Evolutionary conservation across 1,139 yeast genomes (phyloP), one percentile per base, ranked within the genome.

Genomic region (Saccharomyces uvarum): DNA sequence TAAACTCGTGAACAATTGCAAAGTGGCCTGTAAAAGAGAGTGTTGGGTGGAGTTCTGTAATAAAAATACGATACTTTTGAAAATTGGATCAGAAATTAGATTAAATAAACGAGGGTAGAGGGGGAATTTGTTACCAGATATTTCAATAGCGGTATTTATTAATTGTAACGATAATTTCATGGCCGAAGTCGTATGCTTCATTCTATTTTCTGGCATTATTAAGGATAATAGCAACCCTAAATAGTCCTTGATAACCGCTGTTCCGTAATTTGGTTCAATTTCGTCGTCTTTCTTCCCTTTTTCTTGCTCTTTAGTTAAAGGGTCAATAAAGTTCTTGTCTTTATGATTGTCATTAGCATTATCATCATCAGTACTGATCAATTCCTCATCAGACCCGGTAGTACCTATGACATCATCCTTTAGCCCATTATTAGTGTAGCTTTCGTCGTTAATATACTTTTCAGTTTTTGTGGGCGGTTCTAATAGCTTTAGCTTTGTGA

Each of bases 161-260:
- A 91, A 77, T 47, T 83, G 79, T 42, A 93, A 74, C 0, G 97
- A 93, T 73, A 91, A 82, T 9, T 87, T 84, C 54, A 96, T 79
- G 1, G 97, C 86, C 46, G 89, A 79, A 67, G 90, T 97, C 63
- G 93, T 88, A 63, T 88, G 93, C 65, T 87, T 91, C 64, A 81
- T 82, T 64, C 85, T 88, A 63, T 88, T 86, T 13, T 84, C 80
- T 0, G 96, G 95, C 9, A 95, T 84, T 41, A 90, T 77, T 71
- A 90, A 83, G 4, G 95, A 86, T 14, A 89, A 81, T 51, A 93
- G 76, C 48, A 88, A 86, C 8, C 85, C 83, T 61, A 91, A 71
- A 48, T 71, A 72, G 47, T 70, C 72, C 49, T 69, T 71, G 26
- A 70, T 64, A 1, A 73, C 73, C 4, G 70, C 63, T 11, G 71